Evolutionary conservation across 2,329 filamentous ascomycete species (phyloP).

Genomic region (Cercospora sp.): DNA sequence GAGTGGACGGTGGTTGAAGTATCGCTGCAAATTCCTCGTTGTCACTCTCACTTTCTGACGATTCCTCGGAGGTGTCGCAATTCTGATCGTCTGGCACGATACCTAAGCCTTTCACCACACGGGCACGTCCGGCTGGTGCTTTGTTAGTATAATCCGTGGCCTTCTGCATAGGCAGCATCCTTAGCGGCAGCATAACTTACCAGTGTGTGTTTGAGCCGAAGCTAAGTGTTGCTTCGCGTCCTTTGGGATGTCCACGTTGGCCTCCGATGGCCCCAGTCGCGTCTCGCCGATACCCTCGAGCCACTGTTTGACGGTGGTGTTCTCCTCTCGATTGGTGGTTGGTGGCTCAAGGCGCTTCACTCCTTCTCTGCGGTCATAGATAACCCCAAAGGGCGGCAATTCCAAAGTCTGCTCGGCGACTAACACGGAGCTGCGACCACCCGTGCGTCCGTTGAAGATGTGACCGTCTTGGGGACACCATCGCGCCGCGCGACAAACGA

Average conservation of each 20-base stretch:
- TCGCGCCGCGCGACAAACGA: slow-evolving; percentile 27
- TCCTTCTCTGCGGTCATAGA: slow-evolving; percentile 14
- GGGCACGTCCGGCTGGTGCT: slow-evolving; percentile 9
- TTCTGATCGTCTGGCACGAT: slow-evolving; percentile 5
- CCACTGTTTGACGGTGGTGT: slow-evolving; percentile 29
- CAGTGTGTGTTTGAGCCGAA: slow-evolving; percentile 16
- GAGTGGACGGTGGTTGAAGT: neutral
- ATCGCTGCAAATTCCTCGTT: slow-evolving; percentile 9
- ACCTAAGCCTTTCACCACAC: slow-evolving; percentile 24
- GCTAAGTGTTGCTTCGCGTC: slow-evolving; percentile 28
- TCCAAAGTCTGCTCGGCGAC: slow-evolving; percentile 13
- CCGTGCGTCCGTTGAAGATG: slow-evolving; percentile 32
- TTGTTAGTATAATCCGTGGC: neutral
- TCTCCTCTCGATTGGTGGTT: slow-evolving; percentile 16
- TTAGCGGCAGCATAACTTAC: neutral
- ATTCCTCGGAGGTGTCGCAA: slow-evolving; percentile 7
- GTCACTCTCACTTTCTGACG: slow-evolving; percentile 13
- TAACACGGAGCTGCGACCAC: slow-evolving; percentile 1
- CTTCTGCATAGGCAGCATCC: slow-evolving; percentile 6
- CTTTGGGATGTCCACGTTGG: slow-evolving; percentile 23
- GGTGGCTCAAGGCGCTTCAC: slow-evolving; percentile 3
- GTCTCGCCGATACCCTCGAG: slow-evolving; percentile 29
- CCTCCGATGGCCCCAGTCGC: slow-evolving; percentile 21
- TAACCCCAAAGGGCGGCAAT: slow-evolving; percentile 11
- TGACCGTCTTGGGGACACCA: slow-evolving; percentile 16